These are phyloP conservation scores for Oryza australiensis DNA, from an alignment of 176 grass and related monocot genomes.

Conservation along the genomic window DNA sequence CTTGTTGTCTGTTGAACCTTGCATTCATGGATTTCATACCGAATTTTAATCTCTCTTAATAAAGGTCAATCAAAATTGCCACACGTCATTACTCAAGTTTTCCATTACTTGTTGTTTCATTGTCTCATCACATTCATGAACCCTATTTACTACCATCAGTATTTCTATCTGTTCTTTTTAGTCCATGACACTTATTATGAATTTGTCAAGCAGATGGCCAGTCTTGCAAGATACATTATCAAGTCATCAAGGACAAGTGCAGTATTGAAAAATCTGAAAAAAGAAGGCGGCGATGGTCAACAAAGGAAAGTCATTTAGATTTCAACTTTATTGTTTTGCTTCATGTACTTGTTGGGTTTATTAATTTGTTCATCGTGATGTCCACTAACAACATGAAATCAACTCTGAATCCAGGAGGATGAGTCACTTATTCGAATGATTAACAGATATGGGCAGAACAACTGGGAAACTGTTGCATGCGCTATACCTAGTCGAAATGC, in stretches of 20 bases:
- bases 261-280: slow-evolving; percentile 28
- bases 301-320: slow-evolving; percentile 50
- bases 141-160: background rate
- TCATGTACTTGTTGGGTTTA: slow-evolving; percentile 18
- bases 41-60: slow-evolving; percentile 13
- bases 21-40: background rate
- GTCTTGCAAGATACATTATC: slow-evolving; percentile 31
- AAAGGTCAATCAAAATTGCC: background rate
- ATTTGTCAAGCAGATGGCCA: slow-evolving; percentile 11
- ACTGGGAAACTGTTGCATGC: slow-evolving; percentile 53
- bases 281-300: slow-evolving; percentile 48
- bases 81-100: background rate
- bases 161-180: slow-evolving; percentile 18
- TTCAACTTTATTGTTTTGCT: background rate
- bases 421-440: slow-evolving; percentile 60
- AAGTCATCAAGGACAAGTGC: slow-evolving; percentile 25
- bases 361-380: background rate
- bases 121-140: background rate
- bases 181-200: background rate
- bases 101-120: slow-evolving; percentile 20
- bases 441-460: slow-evolving; percentile 50
- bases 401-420: slow-evolving; percentile 59
- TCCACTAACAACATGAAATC: slow-evolving; percentile 23
- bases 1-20: slow-evolving; percentile 7
- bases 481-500: slow-evolving; percentile 57